Percentiles rank a stretch among this genome's conserved stretches.
Conservation (phyloP, 2,329 filamentous ascomycete species). For the Colletotrichum brevisporum region DNA sequence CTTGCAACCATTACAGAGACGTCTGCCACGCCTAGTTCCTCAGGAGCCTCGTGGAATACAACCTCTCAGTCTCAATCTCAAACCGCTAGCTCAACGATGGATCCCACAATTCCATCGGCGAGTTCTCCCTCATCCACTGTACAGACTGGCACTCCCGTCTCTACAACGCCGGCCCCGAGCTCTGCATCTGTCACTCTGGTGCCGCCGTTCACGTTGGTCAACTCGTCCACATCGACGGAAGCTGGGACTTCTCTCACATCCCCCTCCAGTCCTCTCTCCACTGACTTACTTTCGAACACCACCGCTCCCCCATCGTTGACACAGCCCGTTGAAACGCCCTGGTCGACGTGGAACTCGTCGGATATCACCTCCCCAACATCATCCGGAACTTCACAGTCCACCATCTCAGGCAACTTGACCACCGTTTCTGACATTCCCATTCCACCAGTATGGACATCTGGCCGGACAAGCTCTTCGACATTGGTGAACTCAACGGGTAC, state of each 20-base stretch:
- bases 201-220: constrained; percentile 18
- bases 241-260: neutral
- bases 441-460: constrained; percentile 15
- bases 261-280: neutral
- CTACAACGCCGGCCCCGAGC: neutral
- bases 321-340: constrained; percentile 24
- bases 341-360: constrained; percentile 28
- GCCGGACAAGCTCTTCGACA: neutral
- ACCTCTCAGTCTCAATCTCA: neutral
- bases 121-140: neutral
- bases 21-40: neutral
- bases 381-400: neutral
- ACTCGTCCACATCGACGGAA: neutral
- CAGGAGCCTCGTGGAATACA: neutral
- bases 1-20: constrained; percentile 22
- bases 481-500: neutral
- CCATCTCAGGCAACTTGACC: neutral
- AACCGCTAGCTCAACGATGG: neutral
- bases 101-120: neutral
- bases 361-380: neutral
- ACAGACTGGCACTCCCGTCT: neutral
- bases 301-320: constrained; percentile 8
- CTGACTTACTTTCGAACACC: neutral
- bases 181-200: neutral
- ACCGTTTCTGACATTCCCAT: constrained; percentile 13